A percentile compares a stretch with the other conserved stretches of the same genome.
phyloP scores from a whole-genome alignment of 305 asterid genomes.

The Andrographis paniculata region DNA sequence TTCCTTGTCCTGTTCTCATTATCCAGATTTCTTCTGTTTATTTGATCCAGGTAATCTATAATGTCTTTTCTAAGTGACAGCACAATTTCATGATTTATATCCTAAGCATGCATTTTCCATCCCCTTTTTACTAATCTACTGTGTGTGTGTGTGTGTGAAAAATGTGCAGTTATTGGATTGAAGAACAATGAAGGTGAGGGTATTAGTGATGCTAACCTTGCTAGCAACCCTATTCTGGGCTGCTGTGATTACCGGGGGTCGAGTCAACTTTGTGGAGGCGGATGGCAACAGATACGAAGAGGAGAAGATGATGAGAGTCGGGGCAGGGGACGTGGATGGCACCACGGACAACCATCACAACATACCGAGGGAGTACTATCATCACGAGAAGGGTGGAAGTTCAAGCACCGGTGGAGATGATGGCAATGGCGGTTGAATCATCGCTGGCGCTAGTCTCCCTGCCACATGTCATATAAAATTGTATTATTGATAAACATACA shows the following conservation, averaged over 20 bases:
- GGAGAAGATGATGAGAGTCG: background rate
- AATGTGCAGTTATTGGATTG: no score
- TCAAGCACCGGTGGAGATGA: conserved; percentile 13
- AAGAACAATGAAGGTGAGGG: background rate
- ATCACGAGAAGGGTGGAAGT: conserved; percentile 22
- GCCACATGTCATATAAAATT: background rate
- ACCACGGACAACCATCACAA: conserved; percentile 36
- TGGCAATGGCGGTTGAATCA: background rate
- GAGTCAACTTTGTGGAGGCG: no score
- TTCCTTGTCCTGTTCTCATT: background rate
- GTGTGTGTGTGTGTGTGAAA: background rate
- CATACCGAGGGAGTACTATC: conserved; percentile 35
- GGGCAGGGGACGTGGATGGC: conserved; percentile 11
- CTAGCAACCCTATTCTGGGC: background rate
- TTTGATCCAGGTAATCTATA: conserved; percentile 6
- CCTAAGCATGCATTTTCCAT: no score
- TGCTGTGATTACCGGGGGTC: no score
- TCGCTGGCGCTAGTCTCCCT: no score
- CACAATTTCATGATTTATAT: no score
- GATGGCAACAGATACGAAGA: no score
- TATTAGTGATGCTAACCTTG: background rate
- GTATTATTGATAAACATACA: background rate
- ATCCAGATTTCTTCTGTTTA: background rate
- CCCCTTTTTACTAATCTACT: no score
- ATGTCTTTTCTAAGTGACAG: no score